These are phyloP conservation scores for Bipolaris gigantea DNA, from an alignment of 2,329 filamentous ascomycete species.

Conservation along the genomic window DNA sequence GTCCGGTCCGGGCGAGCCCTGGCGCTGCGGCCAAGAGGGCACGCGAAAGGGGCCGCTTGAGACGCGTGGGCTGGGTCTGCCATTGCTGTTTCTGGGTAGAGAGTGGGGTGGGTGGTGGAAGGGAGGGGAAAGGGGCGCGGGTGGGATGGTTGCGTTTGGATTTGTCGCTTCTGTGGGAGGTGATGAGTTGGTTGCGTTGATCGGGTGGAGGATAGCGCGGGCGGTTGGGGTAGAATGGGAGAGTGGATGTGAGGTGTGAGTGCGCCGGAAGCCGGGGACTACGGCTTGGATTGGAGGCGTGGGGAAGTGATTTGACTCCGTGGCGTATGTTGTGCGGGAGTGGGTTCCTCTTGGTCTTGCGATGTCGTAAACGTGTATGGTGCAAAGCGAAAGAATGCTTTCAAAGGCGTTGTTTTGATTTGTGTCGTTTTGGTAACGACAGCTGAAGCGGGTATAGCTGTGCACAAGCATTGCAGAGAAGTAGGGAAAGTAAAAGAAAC, in stretches of 20 bases:
- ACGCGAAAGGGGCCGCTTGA: too few species aligned
- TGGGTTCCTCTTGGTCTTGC: background rate
- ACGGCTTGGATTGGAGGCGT: slow-evolving; percentile 5
- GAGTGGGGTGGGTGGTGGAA: background rate
- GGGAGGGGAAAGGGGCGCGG: slow-evolving; percentile 8
- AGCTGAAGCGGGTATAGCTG: background rate
- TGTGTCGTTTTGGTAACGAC: background rate
- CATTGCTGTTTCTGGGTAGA: too few species aligned
- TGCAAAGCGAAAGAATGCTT: background rate
- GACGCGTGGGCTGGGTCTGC: too few species aligned
- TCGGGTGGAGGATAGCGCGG: too few species aligned
- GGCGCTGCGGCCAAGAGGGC: too few species aligned
- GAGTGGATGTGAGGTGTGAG: background rate
- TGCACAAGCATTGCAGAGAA: background rate
- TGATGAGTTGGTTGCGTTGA: background rate
- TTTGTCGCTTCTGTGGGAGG: background rate
- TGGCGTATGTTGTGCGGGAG: background rate
- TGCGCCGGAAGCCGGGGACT: background rate
- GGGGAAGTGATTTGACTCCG: background rate
- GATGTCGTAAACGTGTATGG: background rate
- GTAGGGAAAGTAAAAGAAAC: too few species aligned
- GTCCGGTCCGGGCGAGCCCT: too few species aligned
- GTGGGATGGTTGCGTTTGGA: background rate
- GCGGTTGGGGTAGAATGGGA: too few species aligned
- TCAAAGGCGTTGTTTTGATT: background rate